phyloP scores from a whole-genome alignment of 148 eudicot genomes.

The Suaeda aralocaspica region DNA sequence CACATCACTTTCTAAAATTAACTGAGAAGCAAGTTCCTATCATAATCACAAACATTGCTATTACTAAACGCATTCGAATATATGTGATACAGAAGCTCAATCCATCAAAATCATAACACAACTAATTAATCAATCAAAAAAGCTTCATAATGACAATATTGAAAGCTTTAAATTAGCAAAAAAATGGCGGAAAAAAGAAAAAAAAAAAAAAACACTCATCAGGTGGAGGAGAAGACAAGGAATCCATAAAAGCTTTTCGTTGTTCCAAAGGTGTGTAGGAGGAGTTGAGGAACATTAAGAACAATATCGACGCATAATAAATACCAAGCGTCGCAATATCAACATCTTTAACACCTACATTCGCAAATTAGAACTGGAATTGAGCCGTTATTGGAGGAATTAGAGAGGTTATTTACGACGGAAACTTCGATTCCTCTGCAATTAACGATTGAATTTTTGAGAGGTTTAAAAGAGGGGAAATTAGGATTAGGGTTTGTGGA shows the following conservation, averaged over 20 bases:
- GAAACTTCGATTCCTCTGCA: conserved; percentile 48
- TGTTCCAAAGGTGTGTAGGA: conserved; percentile 41
- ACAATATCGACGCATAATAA: conserved; percentile 91
- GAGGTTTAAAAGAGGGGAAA: conserved; percentile 29
- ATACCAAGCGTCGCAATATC: conserved; percentile 93
- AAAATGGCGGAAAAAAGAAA: neutral
- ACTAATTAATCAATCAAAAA: neutral
- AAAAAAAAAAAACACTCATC: conserved; percentile 45
- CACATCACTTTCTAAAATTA: neutral
- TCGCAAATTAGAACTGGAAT: conserved; percentile 22
- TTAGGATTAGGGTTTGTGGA: conserved; percentile 22
- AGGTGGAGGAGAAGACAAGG: conserved; percentile 67
- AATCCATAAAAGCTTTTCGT: conserved; percentile 68
- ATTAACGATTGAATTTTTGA: conserved; percentile 26
- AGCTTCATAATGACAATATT: neutral
- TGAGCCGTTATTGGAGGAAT: conserved; percentile 20
- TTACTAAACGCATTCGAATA: no score
- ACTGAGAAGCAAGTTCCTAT: neutral
- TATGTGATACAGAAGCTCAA: neutral
- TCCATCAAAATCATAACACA: neutral
- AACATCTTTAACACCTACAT: conserved; percentile 44
- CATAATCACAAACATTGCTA: no score
- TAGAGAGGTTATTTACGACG: conserved; percentile 26
- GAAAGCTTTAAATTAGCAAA: neutral
- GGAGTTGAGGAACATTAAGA: conserved; percentile 78